Conservation (phyloP, 148 eudicot genomes). For the Diospyros lotus region DNA sequence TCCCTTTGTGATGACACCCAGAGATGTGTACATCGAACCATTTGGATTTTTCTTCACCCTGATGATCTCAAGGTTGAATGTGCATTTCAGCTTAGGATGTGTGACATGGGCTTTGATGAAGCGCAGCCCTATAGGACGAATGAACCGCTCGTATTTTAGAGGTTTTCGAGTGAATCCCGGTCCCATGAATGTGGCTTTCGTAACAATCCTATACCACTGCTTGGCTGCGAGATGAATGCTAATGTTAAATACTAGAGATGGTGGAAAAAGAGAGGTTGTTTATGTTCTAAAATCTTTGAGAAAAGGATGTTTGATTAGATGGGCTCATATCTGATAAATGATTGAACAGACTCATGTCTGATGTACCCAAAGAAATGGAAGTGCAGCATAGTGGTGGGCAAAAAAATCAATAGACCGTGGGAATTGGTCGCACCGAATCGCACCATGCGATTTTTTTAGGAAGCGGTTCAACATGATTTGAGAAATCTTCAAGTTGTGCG, state of each 20-base stretch:
- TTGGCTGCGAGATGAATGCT: slow-evolving; percentile 51
- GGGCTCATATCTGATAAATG: no score
- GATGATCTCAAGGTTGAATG: slow-evolving; percentile 98
- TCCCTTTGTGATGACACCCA: slow-evolving; percentile 89
- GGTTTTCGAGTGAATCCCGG: slow-evolving; percentile 91
- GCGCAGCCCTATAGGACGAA: slow-evolving; percentile 81
- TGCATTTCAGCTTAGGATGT: slow-evolving; percentile 95
- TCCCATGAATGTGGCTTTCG: slow-evolving; percentile 95
- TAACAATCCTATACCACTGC: slow-evolving; percentile 99
- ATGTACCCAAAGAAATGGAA: no score
- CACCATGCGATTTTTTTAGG: no score
- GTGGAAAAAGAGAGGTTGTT: background rate
- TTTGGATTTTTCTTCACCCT: slow-evolving; percentile 96
- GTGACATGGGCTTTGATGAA: slow-evolving; percentile 94
- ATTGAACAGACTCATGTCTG: no score
- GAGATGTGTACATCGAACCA: slow-evolving; percentile 91
- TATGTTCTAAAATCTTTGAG: background rate
- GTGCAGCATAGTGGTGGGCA: no score
- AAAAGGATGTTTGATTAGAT: no score
- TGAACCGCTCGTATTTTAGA: slow-evolving; percentile 93
- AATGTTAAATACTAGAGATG: background rate
- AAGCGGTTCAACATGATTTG: no score
- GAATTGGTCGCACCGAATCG: no score
- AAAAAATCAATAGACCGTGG: no score
- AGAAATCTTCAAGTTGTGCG: no score